Evolutionary conservation across 176 grass and related monocot genomes (phyloP).

Genomic region (Oryza meridionalis): DNA sequence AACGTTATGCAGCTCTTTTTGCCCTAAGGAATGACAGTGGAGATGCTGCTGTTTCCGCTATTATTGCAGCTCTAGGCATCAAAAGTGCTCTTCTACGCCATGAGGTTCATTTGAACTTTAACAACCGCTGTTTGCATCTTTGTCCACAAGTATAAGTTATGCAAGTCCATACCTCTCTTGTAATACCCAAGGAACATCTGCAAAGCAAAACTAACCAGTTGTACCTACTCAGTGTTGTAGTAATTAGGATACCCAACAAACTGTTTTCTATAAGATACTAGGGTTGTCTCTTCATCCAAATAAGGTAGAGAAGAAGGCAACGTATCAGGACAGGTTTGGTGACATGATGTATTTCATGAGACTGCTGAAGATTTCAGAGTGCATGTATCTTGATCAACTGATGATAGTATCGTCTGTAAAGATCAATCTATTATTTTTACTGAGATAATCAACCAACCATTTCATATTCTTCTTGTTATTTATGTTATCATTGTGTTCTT

Average conservation of each 20-base stretch:
- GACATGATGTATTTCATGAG: background rate
- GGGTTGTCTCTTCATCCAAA: background rate
- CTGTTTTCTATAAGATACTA: background rate
- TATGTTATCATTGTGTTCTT: background rate
- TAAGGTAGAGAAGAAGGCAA: background rate
- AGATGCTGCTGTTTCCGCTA: constrained; percentile 74
- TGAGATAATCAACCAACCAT: background rate
- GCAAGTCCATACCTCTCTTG: background rate
- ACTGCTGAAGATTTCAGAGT: background rate
- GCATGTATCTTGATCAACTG: background rate
- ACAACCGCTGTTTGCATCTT: background rate
- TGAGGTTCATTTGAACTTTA: constrained; percentile 61
- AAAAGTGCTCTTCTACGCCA: constrained; percentile 83
- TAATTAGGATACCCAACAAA: background rate
- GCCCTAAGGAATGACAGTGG: constrained; percentile 80
- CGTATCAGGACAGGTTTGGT: background rate
- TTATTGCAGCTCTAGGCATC: constrained; percentile 68
- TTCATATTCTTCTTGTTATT: background rate
- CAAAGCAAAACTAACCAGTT: background rate
- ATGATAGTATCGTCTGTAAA: background rate
- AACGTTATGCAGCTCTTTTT: constrained; percentile 91
- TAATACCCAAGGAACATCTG: background rate
- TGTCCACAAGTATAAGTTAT: constrained; percentile 4
- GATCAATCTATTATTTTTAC: background rate
- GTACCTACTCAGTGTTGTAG: background rate